phyloP scores from a whole-genome alignment of 2,329 filamentous ascomycete genomes.

The Xylaria sp. region DNA sequence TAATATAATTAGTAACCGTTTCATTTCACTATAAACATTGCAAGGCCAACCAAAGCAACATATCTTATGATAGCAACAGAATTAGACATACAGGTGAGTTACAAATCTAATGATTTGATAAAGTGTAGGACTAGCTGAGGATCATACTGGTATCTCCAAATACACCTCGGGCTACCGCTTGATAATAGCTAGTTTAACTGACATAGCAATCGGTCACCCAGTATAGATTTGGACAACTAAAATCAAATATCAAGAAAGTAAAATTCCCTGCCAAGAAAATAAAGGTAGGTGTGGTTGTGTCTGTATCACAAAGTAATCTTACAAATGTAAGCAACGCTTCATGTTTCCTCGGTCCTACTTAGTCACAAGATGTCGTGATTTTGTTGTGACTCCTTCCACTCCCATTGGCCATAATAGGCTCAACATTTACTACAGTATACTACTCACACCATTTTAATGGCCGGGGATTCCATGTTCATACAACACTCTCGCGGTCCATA shows the following conservation, averaged over 20 bases:
- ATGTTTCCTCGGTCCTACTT: conserved; percentile 2
- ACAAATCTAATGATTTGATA: too few species aligned
- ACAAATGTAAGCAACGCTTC: neutral
- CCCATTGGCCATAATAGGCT: neutral
- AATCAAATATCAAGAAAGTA: neutral
- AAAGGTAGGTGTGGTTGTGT: neutral
- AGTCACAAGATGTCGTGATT: neutral
- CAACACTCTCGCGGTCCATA: neutral
- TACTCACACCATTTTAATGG: neutral
- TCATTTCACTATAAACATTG: neutral
- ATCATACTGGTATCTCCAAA: too few species aligned
- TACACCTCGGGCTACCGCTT: neutral
- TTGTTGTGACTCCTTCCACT: neutral
- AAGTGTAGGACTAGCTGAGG: too few species aligned
- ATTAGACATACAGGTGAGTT: too few species aligned
- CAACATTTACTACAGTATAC: neutral
- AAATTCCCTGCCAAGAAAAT: neutral
- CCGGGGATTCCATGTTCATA: conserved; percentile 24
- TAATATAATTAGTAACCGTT: neutral
- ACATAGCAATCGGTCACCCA: neutral
- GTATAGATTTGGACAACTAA: neutral
- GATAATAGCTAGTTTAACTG: neutral
- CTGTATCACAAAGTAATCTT: neutral
- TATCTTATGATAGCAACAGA: neutral
- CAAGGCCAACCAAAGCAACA: neutral